phyloP scores from a whole-genome alignment of 805 yeast species.

The Ogataea paraovalis region DNA sequence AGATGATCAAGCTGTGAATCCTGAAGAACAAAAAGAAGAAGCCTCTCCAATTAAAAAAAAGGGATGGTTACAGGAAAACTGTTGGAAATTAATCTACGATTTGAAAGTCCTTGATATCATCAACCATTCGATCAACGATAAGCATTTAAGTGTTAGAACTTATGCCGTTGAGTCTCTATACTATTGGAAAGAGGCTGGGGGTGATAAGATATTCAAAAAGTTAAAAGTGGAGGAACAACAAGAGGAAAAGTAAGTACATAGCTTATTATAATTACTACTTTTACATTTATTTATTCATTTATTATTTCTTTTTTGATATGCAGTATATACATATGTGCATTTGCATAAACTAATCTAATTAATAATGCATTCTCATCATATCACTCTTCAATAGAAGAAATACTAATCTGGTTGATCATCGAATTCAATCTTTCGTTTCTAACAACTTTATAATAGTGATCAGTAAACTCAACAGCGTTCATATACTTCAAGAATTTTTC shows the following conservation, averaged over 20 bases:
- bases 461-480: conserved; percentile 82
- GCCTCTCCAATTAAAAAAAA: conserved; percentile 27
- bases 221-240: conserved; percentile 4
- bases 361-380: neutral
- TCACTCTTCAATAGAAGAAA: conserved; percentile 21
- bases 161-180: conserved; percentile 89
- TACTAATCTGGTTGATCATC: conserved; percentile 44
- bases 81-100: conserved; percentile 71
- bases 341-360: too few species aligned
- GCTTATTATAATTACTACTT: too few species aligned
- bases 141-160: conserved; percentile 68
- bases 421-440: conserved; percentile 82
- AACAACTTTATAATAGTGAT: conserved; percentile 76
- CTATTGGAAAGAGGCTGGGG: conserved; percentile 70
- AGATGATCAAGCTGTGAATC: conserved; percentile 29
- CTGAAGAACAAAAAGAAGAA: neutral
- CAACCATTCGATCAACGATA: conserved; percentile 65
- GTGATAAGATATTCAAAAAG: conserved; percentile 27
- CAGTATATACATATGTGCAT: too few species aligned
- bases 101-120: conserved; percentile 62
- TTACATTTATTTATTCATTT: neutral
- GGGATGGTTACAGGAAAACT: conserved; percentile 44
- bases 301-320: too few species aligned
- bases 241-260: too few species aligned
- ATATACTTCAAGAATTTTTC: conserved; percentile 82